Evolutionary conservation across 2,329 filamentous ascomycete species (phyloP).

Genomic region (Parafenestella ontariensis): DNA sequence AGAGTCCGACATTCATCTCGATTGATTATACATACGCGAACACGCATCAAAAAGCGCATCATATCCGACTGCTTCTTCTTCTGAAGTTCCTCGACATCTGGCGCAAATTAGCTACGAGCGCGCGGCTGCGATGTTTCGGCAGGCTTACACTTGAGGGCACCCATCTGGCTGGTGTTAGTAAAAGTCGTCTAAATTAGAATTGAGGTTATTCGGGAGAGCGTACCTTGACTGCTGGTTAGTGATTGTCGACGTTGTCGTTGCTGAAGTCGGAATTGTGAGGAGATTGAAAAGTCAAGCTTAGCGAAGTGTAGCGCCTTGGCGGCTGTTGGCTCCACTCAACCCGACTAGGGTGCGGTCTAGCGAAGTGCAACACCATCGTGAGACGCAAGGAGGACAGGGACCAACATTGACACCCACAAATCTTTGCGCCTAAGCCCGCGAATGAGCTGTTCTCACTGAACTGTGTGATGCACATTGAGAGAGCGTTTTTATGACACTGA

Average conservation of each 20-base stretch:
- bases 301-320: constrained; percentile 4
- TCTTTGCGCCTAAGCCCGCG: too few species aligned
- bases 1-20: constrained; percentile 11
- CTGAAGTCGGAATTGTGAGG: constrained; percentile 17
- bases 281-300: constrained; percentile 29
- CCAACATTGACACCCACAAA: too few species aligned
- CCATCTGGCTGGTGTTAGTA: constrained; percentile 70
- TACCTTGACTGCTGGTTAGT: constrained; percentile 49
- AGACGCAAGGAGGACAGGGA: neutral
- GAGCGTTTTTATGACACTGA: too few species aligned
- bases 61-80: constrained; percentile 99
- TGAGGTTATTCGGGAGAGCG: constrained; percentile 4
- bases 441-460: too few species aligned
- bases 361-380: neutral
- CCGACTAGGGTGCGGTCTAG: neutral
- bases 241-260: constrained; percentile 40
- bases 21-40: constrained; percentile 60
- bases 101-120: constrained; percentile 50
- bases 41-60: constrained; percentile 95
- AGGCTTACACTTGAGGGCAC: constrained; percentile 85
- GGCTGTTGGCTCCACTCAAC: neutral
- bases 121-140: constrained; percentile 4
- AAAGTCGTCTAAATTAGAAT: constrained; percentile 4
- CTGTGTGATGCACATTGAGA: too few species aligned
- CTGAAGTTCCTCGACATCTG: constrained; percentile 95